Evolutionary conservation across 192 early-diverging fungal species (phyloP), one percentile per base, ranked within the genome.

Genomic region (Backusella sp.): DNA sequence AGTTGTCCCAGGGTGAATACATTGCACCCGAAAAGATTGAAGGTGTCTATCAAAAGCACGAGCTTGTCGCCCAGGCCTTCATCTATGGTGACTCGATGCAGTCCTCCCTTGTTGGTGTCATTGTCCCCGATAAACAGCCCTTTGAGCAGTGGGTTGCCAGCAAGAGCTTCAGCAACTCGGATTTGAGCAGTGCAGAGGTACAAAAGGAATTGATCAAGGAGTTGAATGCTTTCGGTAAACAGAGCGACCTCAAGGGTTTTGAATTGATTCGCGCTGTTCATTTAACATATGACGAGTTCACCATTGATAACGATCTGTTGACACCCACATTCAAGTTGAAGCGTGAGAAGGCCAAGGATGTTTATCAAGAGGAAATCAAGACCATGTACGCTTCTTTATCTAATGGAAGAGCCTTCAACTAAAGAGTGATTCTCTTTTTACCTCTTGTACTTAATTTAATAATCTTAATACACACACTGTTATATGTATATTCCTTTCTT

Each of bases 301-400:
- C 91, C 1, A 83, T 96, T 35, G 94, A 96, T 53, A 93, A 92
- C 69, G 90, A 91, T 68, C 82, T 98, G 2, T 83, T 97, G 41
- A 97, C 97, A 0, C 97, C 97, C 11, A 95, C 96, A 1, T 92
- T 96, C 87, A 98, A 98, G 87, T 83, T 96, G 41, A 96, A 95
- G 72, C 88, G 96, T 79, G 90, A 93, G 68, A 86, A 92, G 71
- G 92, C 91, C 17, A 90, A 91, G 80, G 84, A 90, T 19, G 82
- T 86, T 56, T 96, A 93, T 79, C 74, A 84, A 44, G 73, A 82
- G 17, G 80, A 91, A 26, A 92, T 96, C 68, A 88, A 92, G 14
- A 78, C 72, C n/a, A 89, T 96, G 90, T 96, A 96, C 66, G 81
- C 84, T 41, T 78, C 69, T 34, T 42, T 72, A 28, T 72, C 68